Base-by-base conservation (phyloP, 768 basidiomycete species). In the Cubamyces sp. region DNA sequence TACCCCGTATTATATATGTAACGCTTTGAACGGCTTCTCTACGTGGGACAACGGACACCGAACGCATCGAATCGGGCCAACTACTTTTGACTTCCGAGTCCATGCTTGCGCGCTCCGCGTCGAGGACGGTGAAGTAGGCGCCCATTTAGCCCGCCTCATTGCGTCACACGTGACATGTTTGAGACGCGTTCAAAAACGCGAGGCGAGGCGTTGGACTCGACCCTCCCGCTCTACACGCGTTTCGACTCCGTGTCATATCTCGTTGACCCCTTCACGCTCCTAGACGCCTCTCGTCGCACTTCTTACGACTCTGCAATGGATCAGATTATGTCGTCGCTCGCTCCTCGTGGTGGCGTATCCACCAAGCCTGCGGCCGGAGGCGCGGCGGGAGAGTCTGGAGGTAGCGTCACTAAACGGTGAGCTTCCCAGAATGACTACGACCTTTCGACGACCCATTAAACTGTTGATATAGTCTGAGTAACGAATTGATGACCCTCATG, bases 401-500 rank as follows among this genome's bases (percentile, higher is more conserved):
- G 91, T 46, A 92, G 90, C 68, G 92, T 93, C 50, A 88, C 91
- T 34, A 94, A 94, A 82, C 85, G 92, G 92, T 91, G 55, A 15
- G 77, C 59, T 9, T 39, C 21, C 23, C 21, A 16, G 23, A 23
- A 5, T 23, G 39, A 47, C 46, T 53, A 46, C n/a, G 58, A 43
- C 52, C 54, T 56, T 54, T 46, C 59, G 49, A 21, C 18, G 48
- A 45, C 37, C 47, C 18, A 51, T 62, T 61, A 47, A 52, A 30
- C 54, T 30, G 58, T 15, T 28, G 12, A 14, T n/a, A 21, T 59
- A 90, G 92, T 53, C 81, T 94, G 64, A 85, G 86, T 67, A 93
- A 82, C 69, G 92, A 94, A 77, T 83, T 94, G 25, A 94, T 94
- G 92, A 87, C 87, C 21, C 79, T 94, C 58, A 92, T 94, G 92